Evolutionary conservation across 2,329 filamentous ascomycete genomes (phyloP).

Genomic region (Arthrobotrys iridis): DNA sequence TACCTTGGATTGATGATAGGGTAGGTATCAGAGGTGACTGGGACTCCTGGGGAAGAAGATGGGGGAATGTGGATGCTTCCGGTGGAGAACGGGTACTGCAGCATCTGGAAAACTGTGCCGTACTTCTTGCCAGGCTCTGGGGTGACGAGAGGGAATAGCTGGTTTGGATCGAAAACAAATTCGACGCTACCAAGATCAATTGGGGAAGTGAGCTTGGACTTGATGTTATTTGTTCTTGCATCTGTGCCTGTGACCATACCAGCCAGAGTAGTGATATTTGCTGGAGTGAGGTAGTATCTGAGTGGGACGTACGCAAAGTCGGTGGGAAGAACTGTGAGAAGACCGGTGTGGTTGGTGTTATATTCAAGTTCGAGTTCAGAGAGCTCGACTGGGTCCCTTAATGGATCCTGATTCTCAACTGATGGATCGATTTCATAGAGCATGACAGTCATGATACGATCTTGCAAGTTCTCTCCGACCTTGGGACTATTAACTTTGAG

Average conservation of each 20-base stretch:
- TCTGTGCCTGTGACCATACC: slow-evolving; percentile 30
- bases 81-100: slow-evolving; percentile 67
- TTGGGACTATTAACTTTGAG: slow-evolving; percentile 63
- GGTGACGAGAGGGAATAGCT: slow-evolving; percentile 62
- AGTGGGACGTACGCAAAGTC: slow-evolving; percentile 64
- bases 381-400: slow-evolving; percentile 57
- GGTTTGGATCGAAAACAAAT: slow-evolving; percentile 66
- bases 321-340: slow-evolving; percentile 62
- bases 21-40: slow-evolving; percentile 55
- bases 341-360: slow-evolving; percentile 60
- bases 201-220: slow-evolving; percentile 59
- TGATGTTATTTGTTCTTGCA: slow-evolving; percentile 54
- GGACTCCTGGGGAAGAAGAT: not conserved
- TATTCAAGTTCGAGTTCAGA: slow-evolving; percentile 59
- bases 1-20: slow-evolving; percentile 64
- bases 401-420: slow-evolving; percentile 63
- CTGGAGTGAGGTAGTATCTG: slow-evolving; percentile 6
- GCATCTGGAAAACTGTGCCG: slow-evolving; percentile 65
- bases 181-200: slow-evolving; percentile 64
- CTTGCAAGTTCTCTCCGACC: slow-evolving; percentile 67
- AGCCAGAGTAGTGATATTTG: not conserved
- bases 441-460: slow-evolving; percentile 61
- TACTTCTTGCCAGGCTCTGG: slow-evolving; percentile 63
- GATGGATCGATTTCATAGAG: slow-evolving; percentile 65
- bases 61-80: slow-evolving; percentile 65